Evolutionary conservation across 805 yeast species (phyloP), one percentile per base, ranked within the genome.

Genomic region (Ogataea nitratoaversa): DNA sequence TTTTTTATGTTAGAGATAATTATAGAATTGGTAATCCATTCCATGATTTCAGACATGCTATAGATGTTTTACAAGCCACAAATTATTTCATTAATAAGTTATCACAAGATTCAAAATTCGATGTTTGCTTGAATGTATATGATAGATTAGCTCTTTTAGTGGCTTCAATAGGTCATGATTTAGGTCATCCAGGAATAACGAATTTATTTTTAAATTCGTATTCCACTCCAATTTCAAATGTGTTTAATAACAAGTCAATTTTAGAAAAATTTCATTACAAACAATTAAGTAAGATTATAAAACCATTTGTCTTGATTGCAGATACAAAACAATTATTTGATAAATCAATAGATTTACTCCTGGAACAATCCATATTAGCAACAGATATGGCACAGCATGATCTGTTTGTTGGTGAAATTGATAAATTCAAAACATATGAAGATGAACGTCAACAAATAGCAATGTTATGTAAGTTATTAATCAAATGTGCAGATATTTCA

Each of bases 181-280:
- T 86, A 24, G 95, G 96, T 18, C 99, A 93, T 62, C 98, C 98
- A 0, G 99, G 98, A 2, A 78, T 89, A n/a, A 88, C 95, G 12
- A 87, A 88, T 60, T 76, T 78, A 28, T 79, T 88, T 48, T 65
- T 91, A 59, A 65, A 69, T 19, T 68, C 74, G 43, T 59, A 77
- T 50, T 59, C 71, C 8, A 73, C 93, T 0, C 87, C 88, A 9
- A 70, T 88, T 19, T 76, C 91, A 2, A 58, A 63, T 40, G 53
- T 76, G 13, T 90, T 77, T 63, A 68, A 78, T 36, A 79, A 79
- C 47, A 65, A 76, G 38, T 82, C 91, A 7, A 83, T 85, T 2
- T 70, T 93, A 50, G 99, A 93, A 62, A 78, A 79, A 56, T 89
- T 78, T 65, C 99, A 93, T 62, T 71, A 78, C 8, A 72, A 82